A percentile compares a stretch with the other conserved stretches of the same genome.
Conservation (phyloP, 1,139 yeast genomes). For the Nakaseomyces glabratus region DNA sequence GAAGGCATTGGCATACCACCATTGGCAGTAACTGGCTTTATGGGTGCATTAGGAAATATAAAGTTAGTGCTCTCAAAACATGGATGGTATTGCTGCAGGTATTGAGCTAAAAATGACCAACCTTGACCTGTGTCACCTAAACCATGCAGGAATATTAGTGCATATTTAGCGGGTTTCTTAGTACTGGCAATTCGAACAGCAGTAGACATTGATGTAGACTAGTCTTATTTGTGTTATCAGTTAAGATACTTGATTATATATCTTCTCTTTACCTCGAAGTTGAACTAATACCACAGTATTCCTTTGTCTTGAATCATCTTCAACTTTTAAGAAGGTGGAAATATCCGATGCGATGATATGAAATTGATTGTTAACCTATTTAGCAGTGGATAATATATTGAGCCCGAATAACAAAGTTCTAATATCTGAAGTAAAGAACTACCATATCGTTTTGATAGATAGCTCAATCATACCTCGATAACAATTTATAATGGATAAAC, state of each 20-base stretch:
- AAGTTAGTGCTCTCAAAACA: slow-evolving; percentile 57
- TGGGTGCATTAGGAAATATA: slow-evolving; percentile 85
- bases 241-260: slow-evolving; percentile 16
- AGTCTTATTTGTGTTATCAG: background rate
- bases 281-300: too few relatives aligned
- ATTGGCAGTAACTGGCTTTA: slow-evolving; percentile 56
- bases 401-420: too few relatives aligned
- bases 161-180: slow-evolving; percentile 43
- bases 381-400: too few relatives aligned
- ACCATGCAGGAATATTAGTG: slow-evolving; percentile 80
- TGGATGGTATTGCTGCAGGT: slow-evolving; percentile 35
- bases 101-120: slow-evolving; percentile 70
- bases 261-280: too few relatives aligned
- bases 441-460: too few relatives aligned
- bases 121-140: slow-evolving; percentile 87
- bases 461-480: too few relatives aligned
- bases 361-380: too few relatives aligned
- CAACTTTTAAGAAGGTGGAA: too few relatives aligned
- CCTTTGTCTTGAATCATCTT: too few relatives aligned
- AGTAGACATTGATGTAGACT: background rate
- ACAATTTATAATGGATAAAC: too few relatives aligned
- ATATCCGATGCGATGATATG: too few relatives aligned
- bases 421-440: too few relatives aligned
- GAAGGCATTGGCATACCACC: slow-evolving; percentile 65
- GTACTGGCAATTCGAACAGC: slow-evolving; percentile 33